Evolutionary conservation across 192 early-diverging fungal species (phyloP).

Genomic region (Mortierella alpina): DNA sequence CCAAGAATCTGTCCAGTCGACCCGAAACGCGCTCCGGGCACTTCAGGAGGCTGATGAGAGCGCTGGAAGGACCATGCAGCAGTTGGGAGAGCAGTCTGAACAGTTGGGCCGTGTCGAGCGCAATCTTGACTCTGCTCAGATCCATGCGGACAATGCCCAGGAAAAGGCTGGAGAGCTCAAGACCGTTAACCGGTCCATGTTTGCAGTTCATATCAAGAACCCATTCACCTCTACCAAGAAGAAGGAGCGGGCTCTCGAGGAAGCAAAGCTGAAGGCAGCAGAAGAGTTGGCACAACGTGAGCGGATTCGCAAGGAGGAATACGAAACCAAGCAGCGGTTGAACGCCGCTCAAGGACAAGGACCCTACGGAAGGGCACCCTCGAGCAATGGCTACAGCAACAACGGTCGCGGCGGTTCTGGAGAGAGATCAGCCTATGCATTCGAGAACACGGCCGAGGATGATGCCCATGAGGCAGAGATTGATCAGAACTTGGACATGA

Average conservation of each 20-base stretch:
- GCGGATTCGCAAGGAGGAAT: conserved; percentile 62
- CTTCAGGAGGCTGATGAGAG: conserved; percentile 70
- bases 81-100: conserved; percentile 73
- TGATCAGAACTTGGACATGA: conserved; percentile 72
- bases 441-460: conserved; percentile 78
- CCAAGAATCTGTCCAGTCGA: conserved; percentile 74
- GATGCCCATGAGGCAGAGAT: conserved; percentile 74
- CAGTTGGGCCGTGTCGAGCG: conserved; percentile 65
- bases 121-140: conserved; percentile 72
- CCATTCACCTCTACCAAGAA: conserved; percentile 74
- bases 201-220: conserved; percentile 74
- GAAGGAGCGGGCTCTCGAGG: conserved; percentile 66
- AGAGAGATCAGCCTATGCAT: conserved; percentile 70
- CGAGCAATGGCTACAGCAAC: conserved; percentile 41
- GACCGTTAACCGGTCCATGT: conserved; percentile 80
- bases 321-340: conserved; percentile 69
- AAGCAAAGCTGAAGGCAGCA: conserved; percentile 60
- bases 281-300: conserved; percentile 65
- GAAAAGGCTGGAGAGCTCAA: conserved; percentile 67
- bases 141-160: conserved; percentile 65
- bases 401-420: conserved; percentile 59
- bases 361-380: conserved; percentile 31
- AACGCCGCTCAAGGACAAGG: conserved; percentile 57
- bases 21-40: conserved; percentile 70
- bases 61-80: conserved; percentile 69